Base-by-base conservation (phyloP, 2,329 filamentous ascomycete species). In the Raffaelea deltoideospora region DNA sequence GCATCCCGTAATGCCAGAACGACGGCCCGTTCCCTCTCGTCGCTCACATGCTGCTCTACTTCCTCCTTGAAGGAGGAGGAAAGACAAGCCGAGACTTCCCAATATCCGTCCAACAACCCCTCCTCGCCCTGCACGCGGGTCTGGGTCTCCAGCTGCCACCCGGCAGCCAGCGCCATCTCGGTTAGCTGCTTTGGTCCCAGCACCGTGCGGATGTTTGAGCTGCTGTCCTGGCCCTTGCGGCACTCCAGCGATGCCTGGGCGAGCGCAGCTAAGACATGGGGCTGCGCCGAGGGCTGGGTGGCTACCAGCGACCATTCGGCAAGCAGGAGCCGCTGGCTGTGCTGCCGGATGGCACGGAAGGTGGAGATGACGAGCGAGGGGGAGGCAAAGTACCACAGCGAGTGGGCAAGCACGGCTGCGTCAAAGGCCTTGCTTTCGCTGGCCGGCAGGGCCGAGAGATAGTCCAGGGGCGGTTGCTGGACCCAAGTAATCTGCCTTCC, bases 191-290 rank as follows among this genome's bases (percentile, higher is more conserved):
- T 43, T 13, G 65, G 67, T 8, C 55, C 54, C 13, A 70, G 39
- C 7, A 61, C 51, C 9, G 57, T 64, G 34, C 62, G 58, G 10
- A 74, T 57, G 46, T 75, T 73, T 9, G 55, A 57, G 0, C 36
- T 40, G 37, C 57, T 62, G 1, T 50, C 41, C 23, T 33, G 17
- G 1, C 43, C 37, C 35, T 58, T 57, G 23, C 57, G 57, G 3
- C 52, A 55, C 46, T 71, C 65, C 1, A 67, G 46, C 4, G 54
- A 48, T 0, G 55, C 61, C 26, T 58, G 51, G 0, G 66, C 50
- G 17, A 73, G 47, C 3, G 60, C 59, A n/a, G 67, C 64, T 1
- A 73, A 51, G 7, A 73, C 59, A 42, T 74, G 69, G 15, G 68
- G 59, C 31, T 54, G 41, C 1, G 61, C 58, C 2, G 55, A 51